Evolutionary conservation across 108 stramenopile species (phyloP).

Genomic region (Schizochytrium sp.): DNA sequence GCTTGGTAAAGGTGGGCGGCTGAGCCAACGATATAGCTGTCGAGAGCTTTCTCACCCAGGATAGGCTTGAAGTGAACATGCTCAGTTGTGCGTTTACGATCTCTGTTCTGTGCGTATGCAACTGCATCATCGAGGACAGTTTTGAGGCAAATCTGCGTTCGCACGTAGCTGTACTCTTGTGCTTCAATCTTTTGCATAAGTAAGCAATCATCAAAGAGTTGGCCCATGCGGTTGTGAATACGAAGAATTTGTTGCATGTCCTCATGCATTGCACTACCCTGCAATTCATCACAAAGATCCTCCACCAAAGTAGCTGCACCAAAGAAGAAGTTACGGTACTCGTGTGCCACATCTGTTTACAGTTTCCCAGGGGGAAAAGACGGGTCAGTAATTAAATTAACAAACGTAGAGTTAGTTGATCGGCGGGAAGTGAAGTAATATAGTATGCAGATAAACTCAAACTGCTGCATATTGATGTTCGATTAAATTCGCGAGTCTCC

Average conservation of each 20-base stretch:
- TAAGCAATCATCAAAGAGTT: slow-evolving; percentile 14
- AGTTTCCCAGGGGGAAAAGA: too few species aligned
- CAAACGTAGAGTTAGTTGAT: too few species aligned
- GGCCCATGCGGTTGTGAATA: slow-evolving; percentile 32
- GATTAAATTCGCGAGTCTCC: too few species aligned
- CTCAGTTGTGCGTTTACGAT: slow-evolving; percentile 7
- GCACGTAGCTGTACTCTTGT: slow-evolving; percentile 12
- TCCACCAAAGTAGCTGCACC: slow-evolving; percentile 17
- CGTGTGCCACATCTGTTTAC: not conserved
- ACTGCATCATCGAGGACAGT: slow-evolving; percentile 18
- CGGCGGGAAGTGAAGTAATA: too few species aligned
- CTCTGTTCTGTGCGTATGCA: slow-evolving; percentile 2
- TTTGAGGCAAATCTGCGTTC: not conserved
- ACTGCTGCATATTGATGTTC: too few species aligned
- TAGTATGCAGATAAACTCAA: too few species aligned
- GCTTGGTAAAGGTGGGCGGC: slow-evolving; percentile 33
- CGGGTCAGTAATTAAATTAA: too few species aligned
- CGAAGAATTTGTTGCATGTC: slow-evolving; percentile 11
- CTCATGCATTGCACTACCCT: slow-evolving; percentile 24
- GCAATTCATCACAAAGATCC: slow-evolving; percentile 25
- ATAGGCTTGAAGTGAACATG: not conserved
- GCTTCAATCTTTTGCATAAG: slow-evolving; percentile 44
- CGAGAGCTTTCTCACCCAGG: not conserved
- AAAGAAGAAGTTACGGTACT: slow-evolving; percentile 42
- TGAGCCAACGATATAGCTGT: slow-evolving; percentile 35